phyloP scores from a whole-genome alignment of 1,139 yeast species.

The Suhomyces bolitotheri region DNA sequence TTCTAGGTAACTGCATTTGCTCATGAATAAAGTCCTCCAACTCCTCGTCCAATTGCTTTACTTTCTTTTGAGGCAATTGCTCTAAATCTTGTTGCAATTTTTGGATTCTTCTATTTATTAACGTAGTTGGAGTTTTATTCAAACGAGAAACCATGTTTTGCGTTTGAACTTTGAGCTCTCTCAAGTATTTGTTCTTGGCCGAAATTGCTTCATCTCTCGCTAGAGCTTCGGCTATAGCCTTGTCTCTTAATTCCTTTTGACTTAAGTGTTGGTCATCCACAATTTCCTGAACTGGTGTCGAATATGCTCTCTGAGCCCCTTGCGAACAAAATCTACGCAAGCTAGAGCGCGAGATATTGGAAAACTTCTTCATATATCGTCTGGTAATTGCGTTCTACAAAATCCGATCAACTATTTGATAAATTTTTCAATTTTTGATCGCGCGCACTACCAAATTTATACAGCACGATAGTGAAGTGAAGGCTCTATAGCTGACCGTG shows the following conservation, averaged over 20 bases:
- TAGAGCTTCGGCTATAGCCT: conserved; percentile 45
- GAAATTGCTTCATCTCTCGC: conserved; percentile 47
- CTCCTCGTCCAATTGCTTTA: conserved; percentile 44
- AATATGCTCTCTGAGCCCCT: conserved; percentile 2
- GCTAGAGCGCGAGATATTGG: neutral
- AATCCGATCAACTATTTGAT: neutral
- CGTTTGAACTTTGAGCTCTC: conserved; percentile 36
- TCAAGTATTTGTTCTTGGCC: conserved; percentile 36
- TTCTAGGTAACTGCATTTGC: conserved; percentile 36
- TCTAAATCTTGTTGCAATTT: conserved; percentile 35
- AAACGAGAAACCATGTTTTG: conserved; percentile 32
- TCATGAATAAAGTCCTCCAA: conserved; percentile 41
- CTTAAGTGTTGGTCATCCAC: conserved; percentile 12
- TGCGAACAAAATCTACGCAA: neutral
- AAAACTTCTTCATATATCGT: neutral
- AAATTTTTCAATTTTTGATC: conserved; percentile 4
- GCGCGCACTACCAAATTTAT: neutral
- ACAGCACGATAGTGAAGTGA: no score
- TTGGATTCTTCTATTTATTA: conserved; percentile 32
- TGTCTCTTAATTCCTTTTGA: conserved; percentile 41
- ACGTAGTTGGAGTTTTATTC: conserved; percentile 37
- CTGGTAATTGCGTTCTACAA: neutral
- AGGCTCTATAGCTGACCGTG: no score
- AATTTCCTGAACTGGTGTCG: conserved; percentile 8
- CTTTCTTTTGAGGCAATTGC: conserved; percentile 32